Conservation (phyloP, 805 yeast genomes). For the Wickerhamomyces subpelliculosus region DNA sequence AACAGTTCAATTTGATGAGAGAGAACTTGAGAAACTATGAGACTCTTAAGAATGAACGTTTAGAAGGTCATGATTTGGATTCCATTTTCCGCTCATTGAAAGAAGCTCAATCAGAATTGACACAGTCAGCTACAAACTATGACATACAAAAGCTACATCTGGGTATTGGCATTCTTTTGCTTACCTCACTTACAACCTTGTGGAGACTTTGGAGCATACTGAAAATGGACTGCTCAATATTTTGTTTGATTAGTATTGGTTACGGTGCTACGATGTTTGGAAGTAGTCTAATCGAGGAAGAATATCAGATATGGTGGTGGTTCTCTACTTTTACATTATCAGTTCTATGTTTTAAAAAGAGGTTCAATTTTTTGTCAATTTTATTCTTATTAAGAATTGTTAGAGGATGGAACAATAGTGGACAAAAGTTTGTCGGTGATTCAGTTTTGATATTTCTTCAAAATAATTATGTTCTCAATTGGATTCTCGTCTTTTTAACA, state of each 20-base stretch:
- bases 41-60: slow-evolving; percentile 35
- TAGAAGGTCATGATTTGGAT: too few species aligned
- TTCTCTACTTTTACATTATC: slow-evolving; percentile 22
- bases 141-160: slow-evolving; percentile 40
- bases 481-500: slow-evolving; percentile 43
- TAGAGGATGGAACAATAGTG: slow-evolving; percentile 84
- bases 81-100: slow-evolving; percentile 11
- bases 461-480: slow-evolving; percentile 27
- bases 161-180: slow-evolving; percentile 18
- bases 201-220: slow-evolving; percentile 1
- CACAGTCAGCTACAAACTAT: slow-evolving; percentile 68
- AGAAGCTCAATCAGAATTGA: slow-evolving; percentile 41
- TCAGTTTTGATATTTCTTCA: slow-evolving; percentile 41
- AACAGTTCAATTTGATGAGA: slow-evolving; percentile 30
- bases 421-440: slow-evolving; percentile 65
- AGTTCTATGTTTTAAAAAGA: slow-evolving; percentile 6
- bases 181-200: slow-evolving; percentile 9
- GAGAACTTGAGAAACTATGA: slow-evolving; percentile 57
- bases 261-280: slow-evolving; percentile 64
- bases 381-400: slow-evolving; percentile 44
- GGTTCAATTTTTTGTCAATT: slow-evolving; percentile 3
- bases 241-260: slow-evolving; percentile 23
- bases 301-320: slow-evolving; percentile 96
- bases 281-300: slow-evolving; percentile 90
- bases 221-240: slow-evolving; percentile 4